Conservation (phyloP, 2,329 filamentous ascomycete genomes). For the Cladophialophora psammophila region DNA sequence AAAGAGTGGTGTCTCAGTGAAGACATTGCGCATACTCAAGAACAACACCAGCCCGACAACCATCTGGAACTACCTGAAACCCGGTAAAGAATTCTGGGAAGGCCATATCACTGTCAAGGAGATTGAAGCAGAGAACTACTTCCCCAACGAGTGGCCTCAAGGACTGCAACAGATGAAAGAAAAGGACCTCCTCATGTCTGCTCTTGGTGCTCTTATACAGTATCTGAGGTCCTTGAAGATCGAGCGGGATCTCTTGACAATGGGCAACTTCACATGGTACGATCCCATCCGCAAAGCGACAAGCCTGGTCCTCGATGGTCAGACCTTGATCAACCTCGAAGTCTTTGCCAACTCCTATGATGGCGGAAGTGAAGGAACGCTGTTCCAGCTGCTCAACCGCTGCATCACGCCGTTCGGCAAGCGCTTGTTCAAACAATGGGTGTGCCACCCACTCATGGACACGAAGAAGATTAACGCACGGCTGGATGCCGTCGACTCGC, state of each 20-base stretch:
- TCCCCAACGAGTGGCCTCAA: conserved; percentile 80
- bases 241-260: conserved; percentile 83
- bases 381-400: conserved; percentile 89
- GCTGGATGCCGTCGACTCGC: conserved; percentile 89
- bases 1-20: conserved; percentile 84
- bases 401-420: conserved; percentile 98
- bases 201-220: conserved; percentile 84
- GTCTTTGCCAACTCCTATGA: conserved; percentile 93
- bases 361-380: conserved; percentile 80
- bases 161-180: conserved; percentile 74
- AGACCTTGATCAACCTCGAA: conserved; percentile 97
- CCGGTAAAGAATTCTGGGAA: conserved; percentile 88
- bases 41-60: conserved; percentile 93
- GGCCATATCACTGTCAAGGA: conserved; percentile 83
- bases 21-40: conserved; percentile 89
- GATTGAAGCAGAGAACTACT: conserved; percentile 81
- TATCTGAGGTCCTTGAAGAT: conserved; percentile 89
- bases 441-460: conserved; percentile 92
- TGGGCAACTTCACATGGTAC: conserved; percentile 90
- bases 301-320: conserved; percentile 89
- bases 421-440: conserved; percentile 93
- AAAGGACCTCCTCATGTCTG: conserved; percentile 86
- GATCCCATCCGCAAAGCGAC: conserved; percentile 90
- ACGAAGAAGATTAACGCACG: conserved; percentile 88
- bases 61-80: conserved; percentile 92